Conservation (phyloP, 2,329 filamentous ascomycete genomes). For the Sporothrix pallida region DNA sequence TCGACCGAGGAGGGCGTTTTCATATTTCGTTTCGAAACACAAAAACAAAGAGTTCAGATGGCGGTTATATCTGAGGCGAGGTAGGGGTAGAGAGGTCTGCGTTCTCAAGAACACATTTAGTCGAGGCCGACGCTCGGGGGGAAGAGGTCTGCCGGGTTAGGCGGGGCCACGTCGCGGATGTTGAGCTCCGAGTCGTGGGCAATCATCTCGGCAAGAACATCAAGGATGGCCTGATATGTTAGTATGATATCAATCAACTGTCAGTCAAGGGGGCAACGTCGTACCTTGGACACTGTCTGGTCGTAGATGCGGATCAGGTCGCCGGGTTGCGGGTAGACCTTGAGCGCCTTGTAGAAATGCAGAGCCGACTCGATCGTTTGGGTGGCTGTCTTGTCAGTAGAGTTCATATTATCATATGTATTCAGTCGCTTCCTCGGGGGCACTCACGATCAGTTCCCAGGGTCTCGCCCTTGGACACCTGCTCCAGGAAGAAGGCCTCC, state of each 20-base stretch:
- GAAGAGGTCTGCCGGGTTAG: slow-evolving; percentile 34
- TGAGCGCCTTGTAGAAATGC: slow-evolving; percentile 97
- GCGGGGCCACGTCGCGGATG: slow-evolving; percentile 34
- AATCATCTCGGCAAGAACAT: slow-evolving; percentile 98
- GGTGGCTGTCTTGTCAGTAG: slow-evolving; percentile 55
- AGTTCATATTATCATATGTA: neutral
- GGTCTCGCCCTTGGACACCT: slow-evolving; percentile 86
- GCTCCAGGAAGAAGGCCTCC: slow-evolving; percentile 95
- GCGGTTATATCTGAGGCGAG: neutral
- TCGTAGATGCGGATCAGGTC: slow-evolving; percentile 97
- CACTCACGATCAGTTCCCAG: slow-evolving; percentile 80
- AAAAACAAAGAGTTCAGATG: neutral
- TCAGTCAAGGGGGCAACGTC: neutral
- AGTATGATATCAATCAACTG: no score
- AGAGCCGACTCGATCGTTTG: slow-evolving; percentile 82
- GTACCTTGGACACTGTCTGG: slow-evolving; percentile 97
- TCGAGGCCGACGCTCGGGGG: slow-evolving; percentile 36
- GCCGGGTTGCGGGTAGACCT: slow-evolving; percentile 93
- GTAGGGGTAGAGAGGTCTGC: neutral
- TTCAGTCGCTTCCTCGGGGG: no score
- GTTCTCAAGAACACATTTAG: slow-evolving; percentile 25
- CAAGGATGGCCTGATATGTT: slow-evolving; percentile 74
- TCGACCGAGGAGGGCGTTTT: neutral
- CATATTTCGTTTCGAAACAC: neutral
- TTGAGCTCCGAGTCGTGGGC: slow-evolving; percentile 52